Evolutionary conservation across 148 eudicot genomes (phyloP).

Genomic region (Diospyros kaki): DNA sequence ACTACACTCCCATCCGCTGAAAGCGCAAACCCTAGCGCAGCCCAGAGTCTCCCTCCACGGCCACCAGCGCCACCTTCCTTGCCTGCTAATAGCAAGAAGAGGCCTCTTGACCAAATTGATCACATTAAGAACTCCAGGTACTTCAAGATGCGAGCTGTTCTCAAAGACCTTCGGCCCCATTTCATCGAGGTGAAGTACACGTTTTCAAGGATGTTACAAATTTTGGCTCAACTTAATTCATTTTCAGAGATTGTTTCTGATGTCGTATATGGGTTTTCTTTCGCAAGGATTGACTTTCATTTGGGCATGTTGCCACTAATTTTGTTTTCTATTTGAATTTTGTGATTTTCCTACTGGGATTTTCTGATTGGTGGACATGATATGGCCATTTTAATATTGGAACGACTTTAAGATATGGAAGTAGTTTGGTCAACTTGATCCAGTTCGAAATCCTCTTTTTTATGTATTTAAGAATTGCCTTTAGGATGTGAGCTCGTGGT

Average conservation of each 20-base stretch:
- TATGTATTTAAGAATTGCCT: too few relatives aligned
- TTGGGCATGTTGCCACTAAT: too few relatives aligned
- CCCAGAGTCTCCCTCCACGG: slow-evolving; percentile 7
- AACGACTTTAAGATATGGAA: too few relatives aligned
- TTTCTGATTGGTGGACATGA: too few relatives aligned
- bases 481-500: too few relatives aligned
- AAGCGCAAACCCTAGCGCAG: slow-evolving; percentile 11
- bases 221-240: background rate
- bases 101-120: slow-evolving; percentile 32
- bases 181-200: slow-evolving; percentile 54
- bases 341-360: too few relatives aligned
- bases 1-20: background rate
- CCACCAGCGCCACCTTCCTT: background rate
- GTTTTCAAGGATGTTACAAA: background rate
- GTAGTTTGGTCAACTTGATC: too few relatives aligned
- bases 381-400: too few relatives aligned
- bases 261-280: background rate
- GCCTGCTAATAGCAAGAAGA: slow-evolving; percentile 36
- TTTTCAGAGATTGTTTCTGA: background rate
- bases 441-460: too few relatives aligned
- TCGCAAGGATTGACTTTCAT: background rate
- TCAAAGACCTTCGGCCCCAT: slow-evolving; percentile 71
- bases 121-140: slow-evolving; percentile 44
- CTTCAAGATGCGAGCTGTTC: slow-evolving; percentile 61
- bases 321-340: too few relatives aligned